Percentiles rank a stretch among this genome's conserved stretches.
Evolutionary conservation across 768 basidiomycete species (phyloP).

Genomic region (Suillus spraguei): DNA sequence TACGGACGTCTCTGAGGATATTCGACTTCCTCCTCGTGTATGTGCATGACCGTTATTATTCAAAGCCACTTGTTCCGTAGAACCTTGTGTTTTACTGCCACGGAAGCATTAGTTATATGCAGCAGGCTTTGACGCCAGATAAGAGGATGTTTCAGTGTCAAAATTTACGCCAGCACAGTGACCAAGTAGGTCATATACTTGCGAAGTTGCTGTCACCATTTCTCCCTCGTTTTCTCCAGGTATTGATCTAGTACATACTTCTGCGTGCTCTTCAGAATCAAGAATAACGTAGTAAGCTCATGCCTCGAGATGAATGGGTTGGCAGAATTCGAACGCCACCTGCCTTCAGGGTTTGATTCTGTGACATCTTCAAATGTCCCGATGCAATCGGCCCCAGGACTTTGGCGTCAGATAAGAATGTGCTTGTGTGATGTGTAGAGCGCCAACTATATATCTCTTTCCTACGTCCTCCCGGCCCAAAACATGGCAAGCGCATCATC

Average conservation of each 20-base stretch:
- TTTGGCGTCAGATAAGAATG: conserved; percentile 1
- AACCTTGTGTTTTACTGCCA: too few relatives aligned
- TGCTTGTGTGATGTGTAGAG: neutral
- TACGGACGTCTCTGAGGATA: neutral
- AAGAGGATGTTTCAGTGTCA: neutral
- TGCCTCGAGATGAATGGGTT: neutral
- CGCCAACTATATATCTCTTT: too few relatives aligned
- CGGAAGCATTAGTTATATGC: neutral
- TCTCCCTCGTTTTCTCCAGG: neutral
- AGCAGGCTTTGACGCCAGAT: neutral
- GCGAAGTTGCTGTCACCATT: neutral
- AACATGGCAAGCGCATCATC: neutral
- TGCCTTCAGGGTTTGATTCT: neutral
- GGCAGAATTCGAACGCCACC: neutral
- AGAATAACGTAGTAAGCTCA: neutral
- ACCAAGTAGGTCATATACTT: neutral
- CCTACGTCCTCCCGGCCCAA: neutral
- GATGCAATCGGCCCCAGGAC: neutral
- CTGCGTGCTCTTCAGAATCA: too few relatives aligned
- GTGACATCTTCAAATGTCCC: neutral
- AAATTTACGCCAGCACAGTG: neutral
- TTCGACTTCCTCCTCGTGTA: neutral
- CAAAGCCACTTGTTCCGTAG: neutral
- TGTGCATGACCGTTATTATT: neutral
- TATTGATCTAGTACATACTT: too few relatives aligned